Conservation (phyloP, 495 filamentous ascomycete genomes). For the Penicillium argentinense region DNA sequence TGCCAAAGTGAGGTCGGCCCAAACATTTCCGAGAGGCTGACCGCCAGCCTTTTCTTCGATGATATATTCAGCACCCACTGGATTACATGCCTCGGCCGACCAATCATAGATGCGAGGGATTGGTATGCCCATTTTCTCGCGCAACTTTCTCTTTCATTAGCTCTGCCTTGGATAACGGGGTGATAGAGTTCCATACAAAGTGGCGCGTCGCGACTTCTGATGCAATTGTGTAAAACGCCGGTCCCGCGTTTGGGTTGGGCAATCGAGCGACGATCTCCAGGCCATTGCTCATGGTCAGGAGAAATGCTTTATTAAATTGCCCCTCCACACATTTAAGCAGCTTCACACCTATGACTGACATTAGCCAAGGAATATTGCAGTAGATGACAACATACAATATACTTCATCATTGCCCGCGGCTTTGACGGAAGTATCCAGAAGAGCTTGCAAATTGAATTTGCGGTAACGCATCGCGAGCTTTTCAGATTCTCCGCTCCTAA, state of each 20-base stretch:
- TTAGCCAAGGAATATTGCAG: background rate
- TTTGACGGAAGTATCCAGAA: background rate
- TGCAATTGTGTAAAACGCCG: conserved; percentile 33
- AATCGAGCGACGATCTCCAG: conserved; percentile 36
- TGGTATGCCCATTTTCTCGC: background rate
- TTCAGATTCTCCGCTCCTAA: background rate
- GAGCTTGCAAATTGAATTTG: background rate
- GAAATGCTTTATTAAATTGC: conserved; percentile 39
- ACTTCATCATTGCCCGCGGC: background rate
- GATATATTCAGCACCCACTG: conserved; percentile 39
- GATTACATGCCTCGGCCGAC: conserved; percentile 5
- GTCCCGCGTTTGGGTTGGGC: conserved; percentile 31
- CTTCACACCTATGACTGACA: background rate
- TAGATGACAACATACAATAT: background rate
- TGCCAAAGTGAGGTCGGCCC: conserved; percentile 23
- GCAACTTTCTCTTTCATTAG: too few species aligned
- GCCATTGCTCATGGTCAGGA: conserved; percentile 43
- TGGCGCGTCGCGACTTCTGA: conserved; percentile 45
- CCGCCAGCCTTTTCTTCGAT: conserved; percentile 41
- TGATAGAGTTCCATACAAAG: conserved; percentile 34
- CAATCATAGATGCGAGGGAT: background rate
- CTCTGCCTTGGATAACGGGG: too few species aligned
- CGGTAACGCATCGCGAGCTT: background rate
- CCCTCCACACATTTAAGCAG: background rate
- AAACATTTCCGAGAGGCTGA: conserved; percentile 31